Base-by-base conservation (phyloP, 495 filamentous ascomycete species). In the Talaromyces thailandensis region DNA sequence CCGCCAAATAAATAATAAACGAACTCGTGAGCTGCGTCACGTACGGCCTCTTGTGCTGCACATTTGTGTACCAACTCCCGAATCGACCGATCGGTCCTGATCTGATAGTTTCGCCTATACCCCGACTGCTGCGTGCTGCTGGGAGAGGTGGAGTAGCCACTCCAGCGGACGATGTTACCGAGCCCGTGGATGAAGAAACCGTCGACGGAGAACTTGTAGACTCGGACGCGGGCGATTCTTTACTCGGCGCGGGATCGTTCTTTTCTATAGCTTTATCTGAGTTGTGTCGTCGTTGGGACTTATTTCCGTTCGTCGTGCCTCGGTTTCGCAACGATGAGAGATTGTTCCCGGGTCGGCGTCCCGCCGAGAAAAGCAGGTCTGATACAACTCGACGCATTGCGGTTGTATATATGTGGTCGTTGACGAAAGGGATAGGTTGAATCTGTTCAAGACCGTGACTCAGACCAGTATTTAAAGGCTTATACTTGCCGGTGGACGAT, bases 1-100 rank as follows among this genome's bases (percentile, higher is more conserved):
- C 91, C 45, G 82, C 82, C 16, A 89, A 76, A 70, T 92, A 96
- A 56, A 96, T 88, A 14, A 90, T 77, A 32, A 96, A 72, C 50
- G 88, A 83, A 64, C 84, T 91, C 63, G 76, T 76, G 64, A 96
- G 68, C 75, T 97, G 93, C 4, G 91, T 96, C 8, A 80, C 71
- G 69, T 88, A 91, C 6, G 93, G 93, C 62, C 88, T 71, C 53
- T 80, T 81, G 35, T 80, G 76, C 72, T 94, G 90, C 14, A 82
- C 81, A 28, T 87, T 81, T 12, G 82, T 85, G 67, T 94, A 97
- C 62, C 72, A 71, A 32, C 72, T 61, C 21, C 74, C 77, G n/a
- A 78, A 56, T 40, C 60, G 69, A 24, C 77, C 77, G 21, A 75
- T 18, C 12, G 77, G 76, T 16, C 75, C 64, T 7, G 86, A 85